These are phyloP conservation scores for Rhynchospora breviuscula DNA, from an alignment of 176 grass and related monocot species.

Conservation along the genomic window DNA sequence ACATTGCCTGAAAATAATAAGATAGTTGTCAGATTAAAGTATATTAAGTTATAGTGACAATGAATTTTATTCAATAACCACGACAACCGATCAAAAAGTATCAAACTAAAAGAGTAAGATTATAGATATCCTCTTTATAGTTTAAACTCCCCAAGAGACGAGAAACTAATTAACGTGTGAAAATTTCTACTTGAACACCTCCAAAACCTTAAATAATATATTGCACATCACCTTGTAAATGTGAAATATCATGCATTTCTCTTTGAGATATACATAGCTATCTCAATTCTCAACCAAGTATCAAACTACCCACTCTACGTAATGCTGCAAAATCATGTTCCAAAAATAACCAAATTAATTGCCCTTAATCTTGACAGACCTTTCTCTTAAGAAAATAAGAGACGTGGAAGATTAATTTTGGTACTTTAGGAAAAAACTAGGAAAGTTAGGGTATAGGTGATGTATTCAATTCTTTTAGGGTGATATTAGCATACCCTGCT, in stretches of 20 bases:
- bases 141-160: not conserved
- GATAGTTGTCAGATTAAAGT: not conserved
- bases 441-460: not conserved
- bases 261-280: not conserved
- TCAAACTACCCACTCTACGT: not conserved
- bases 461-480: not conserved
- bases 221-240: not conserved
- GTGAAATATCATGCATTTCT: not conserved
- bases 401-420: not conserved
- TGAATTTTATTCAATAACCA: too few relatives aligned
- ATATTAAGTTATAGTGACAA: too few relatives aligned
- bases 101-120: too few relatives aligned
- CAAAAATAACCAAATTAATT: not conserved
- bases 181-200: not conserved
- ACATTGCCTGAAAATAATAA: constrained; percentile 47
- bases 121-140: too few relatives aligned
- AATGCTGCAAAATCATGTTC: not conserved
- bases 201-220: constrained; percentile 5
- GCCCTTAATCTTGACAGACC: not conserved
- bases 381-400: not conserved
- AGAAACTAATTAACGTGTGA: not conserved
- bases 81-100: too few relatives aligned
- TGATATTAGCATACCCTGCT: not conserved
- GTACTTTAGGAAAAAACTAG: not conserved
- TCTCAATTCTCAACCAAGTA: not conserved